Evolutionary conservation across 768 basidiomycete species (phyloP).

Genomic region (Trametes cingulata): DNA sequence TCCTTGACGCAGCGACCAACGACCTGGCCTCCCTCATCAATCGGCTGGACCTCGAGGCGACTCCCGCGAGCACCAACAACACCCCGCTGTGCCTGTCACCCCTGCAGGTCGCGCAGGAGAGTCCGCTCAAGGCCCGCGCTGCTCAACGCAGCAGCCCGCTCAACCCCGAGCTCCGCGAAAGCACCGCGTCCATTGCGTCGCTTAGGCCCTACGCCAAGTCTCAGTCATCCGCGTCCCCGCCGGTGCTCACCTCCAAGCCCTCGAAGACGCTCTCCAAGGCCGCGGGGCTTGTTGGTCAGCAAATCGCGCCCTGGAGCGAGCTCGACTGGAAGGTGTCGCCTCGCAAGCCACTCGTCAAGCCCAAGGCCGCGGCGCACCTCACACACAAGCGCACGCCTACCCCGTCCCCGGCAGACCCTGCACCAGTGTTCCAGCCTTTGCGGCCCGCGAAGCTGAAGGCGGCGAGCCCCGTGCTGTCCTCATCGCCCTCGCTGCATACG

Average conservation of each 20-base stretch:
- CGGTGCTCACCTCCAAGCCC: neutral
- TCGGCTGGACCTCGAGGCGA: conserved; percentile 79
- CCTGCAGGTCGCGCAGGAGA: conserved; percentile 30
- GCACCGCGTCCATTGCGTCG: conserved; percentile 46
- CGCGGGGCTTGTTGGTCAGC: conserved; percentile 42
- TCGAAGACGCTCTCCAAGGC: conserved; percentile 12
- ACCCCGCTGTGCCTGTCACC: conserved; percentile 34
- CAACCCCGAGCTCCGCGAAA: conserved; percentile 31
- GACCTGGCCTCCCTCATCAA: conserved; percentile 79
- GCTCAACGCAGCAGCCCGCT: conserved; percentile 18
- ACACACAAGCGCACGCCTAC: conserved; percentile 57
- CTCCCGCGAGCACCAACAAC: conserved; percentile 53
- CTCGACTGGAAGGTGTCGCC: conserved; percentile 44
- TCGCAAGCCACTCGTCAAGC: conserved; percentile 33
- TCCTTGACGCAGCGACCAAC: conserved; percentile 78
- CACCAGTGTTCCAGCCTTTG: conserved; percentile 59
- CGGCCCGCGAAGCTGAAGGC: conserved; percentile 45
- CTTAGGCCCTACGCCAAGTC: conserved; percentile 51
- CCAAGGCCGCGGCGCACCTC: conserved; percentile 29
- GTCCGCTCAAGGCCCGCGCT: conserved; percentile 34
- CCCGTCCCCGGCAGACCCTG: conserved; percentile 61
- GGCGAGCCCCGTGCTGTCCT: conserved; percentile 16
- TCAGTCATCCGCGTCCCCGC: conserved; percentile 21
- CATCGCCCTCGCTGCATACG: conserved; percentile 29
- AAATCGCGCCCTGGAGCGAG: conserved; percentile 64